phyloP scores from a whole-genome alignment of 371 early-diverging fungal species.

The Mortierella sp. region DNA sequence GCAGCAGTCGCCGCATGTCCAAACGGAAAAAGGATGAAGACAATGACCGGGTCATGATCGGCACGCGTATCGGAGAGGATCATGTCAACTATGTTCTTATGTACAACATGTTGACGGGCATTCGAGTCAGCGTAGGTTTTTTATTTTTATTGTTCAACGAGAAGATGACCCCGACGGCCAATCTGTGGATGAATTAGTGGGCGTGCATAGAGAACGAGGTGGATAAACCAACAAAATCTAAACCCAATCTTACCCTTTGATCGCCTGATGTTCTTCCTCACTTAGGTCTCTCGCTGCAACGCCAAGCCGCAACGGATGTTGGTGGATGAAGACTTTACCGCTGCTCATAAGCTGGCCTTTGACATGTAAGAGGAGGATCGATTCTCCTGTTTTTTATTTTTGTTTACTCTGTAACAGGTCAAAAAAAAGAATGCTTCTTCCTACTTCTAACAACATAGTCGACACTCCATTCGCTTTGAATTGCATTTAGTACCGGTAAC shows the following conservation, averaged over 20 bases:
- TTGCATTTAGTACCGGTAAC: conserved; percentile 81
- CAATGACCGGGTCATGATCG: conserved; percentile 71
- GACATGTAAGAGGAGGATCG: conserved; percentile 76
- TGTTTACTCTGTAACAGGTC: neutral
- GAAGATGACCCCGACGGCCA: neutral
- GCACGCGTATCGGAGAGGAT: conserved; percentile 76
- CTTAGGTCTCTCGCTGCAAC: conserved; percentile 83
- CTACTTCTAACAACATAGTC: neutral
- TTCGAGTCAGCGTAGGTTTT: conserved; percentile 82
- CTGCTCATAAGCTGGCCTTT: conserved; percentile 94
- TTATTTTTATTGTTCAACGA: neutral
- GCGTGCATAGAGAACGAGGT: neutral
- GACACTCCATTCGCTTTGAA: neutral
- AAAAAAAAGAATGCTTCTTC: neutral
- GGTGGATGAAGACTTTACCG: conserved; percentile 83
- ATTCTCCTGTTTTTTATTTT: neutral
- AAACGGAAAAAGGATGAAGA: conserved; percentile 67
- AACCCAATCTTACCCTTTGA: neutral
- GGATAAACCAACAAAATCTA: neutral
- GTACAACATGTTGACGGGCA: conserved; percentile 98
- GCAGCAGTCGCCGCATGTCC: conserved; percentile 54
- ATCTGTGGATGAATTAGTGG: neutral
- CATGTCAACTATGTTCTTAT: conserved; percentile 88
- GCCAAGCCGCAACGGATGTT: conserved; percentile 86
- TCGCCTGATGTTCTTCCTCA: neutral